A percentile compares a stretch with the other conserved stretches of the same genome.
Conservation (phyloP, 2,329 filamentous ascomycete genomes). For the Didymella segeticola region DNA sequence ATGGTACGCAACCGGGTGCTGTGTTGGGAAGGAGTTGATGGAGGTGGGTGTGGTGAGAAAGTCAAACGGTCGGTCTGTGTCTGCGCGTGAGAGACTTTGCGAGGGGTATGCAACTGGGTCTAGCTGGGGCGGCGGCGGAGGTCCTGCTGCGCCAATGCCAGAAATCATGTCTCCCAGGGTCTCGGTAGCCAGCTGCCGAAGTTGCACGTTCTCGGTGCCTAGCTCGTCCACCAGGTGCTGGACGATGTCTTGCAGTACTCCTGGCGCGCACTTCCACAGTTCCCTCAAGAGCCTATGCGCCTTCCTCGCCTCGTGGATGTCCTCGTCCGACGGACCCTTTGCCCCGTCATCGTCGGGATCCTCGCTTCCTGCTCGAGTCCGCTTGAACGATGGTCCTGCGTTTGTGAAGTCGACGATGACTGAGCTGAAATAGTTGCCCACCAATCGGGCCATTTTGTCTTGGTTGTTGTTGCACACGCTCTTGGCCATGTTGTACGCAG, state of each 20-base stretch:
- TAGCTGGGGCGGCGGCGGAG: conserved; percentile 73
- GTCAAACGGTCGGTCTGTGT: conserved; percentile 52
- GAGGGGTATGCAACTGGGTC: conserved; percentile 89
- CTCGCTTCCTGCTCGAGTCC: conserved; percentile 42
- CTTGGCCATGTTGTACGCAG: conserved; percentile 96
- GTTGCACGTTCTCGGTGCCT: conserved; percentile 83
- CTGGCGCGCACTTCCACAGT: conserved; percentile 89
- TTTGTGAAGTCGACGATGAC: conserved; percentile 86
- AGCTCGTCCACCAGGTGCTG: conserved; percentile 93
- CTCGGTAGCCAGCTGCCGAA: conserved; percentile 88
- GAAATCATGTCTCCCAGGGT: conserved; percentile 94
- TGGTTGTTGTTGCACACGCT: conserved; percentile 87
- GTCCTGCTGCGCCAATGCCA: conserved; percentile 89
- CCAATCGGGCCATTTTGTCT: conserved; percentile 93
- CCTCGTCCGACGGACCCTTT: conserved; percentile 76
- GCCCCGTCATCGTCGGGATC: conserved; percentile 55
- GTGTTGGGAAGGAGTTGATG: conserved; percentile 86
- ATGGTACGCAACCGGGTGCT: conserved; percentile 78
- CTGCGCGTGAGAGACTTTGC: conserved; percentile 59
- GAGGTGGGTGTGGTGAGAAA: conserved; percentile 83
- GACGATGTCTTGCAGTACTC: conserved; percentile 89
- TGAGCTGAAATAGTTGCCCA: conserved; percentile 96
- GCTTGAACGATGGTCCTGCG: conserved; percentile 24
- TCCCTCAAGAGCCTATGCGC: conserved; percentile 89
- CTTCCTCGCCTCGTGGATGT: conserved; percentile 86